Evolutionary conservation across 1,284 basidiomycete genomes (phyloP).

Genomic region (Uromyces viciae-fabae): DNA sequence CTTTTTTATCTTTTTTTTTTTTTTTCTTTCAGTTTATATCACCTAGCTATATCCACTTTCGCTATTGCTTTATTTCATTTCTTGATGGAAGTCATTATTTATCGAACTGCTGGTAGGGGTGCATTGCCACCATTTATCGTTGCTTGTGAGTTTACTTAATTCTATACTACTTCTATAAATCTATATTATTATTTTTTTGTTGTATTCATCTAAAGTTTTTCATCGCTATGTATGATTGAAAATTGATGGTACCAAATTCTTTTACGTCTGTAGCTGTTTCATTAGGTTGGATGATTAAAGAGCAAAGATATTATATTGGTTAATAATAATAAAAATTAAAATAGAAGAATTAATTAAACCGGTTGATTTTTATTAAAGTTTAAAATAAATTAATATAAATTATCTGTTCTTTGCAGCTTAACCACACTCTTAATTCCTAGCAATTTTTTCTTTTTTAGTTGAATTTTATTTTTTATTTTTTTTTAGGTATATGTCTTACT

Average conservation of each 20-base stretch:
- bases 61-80: conserved; percentile 87
- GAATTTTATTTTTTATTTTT: too few species aligned
- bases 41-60: conserved; percentile 80
- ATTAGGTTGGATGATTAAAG: conserved; percentile 9
- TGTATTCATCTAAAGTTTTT: neutral
- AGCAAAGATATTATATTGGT: neutral
- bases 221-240: neutral
- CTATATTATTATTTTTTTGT: neutral
- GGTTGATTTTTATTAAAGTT: too few species aligned
- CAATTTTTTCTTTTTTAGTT: too few species aligned
- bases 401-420: too few species aligned
- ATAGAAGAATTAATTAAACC: too few species aligned
- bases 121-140: conserved; percentile 73
- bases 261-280: conserved; percentile 1
- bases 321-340: neutral
- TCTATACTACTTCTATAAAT: neutral
- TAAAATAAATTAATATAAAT: too few species aligned
- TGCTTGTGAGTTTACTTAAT: conserved; percentile 65
- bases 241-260: neutral
- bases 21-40: conserved; percentile 67
- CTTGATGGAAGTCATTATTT: conserved; percentile 76
- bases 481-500: too few species aligned
- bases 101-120: conserved; percentile 64
- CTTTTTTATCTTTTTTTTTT: conserved; percentile 9
- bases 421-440: too few species aligned